A percentile compares a stretch with the other conserved stretches of the same genome.
phyloP scores from a whole-genome alignment of 129 eudicot genomes.

The Cynara cardunculus region DNA sequence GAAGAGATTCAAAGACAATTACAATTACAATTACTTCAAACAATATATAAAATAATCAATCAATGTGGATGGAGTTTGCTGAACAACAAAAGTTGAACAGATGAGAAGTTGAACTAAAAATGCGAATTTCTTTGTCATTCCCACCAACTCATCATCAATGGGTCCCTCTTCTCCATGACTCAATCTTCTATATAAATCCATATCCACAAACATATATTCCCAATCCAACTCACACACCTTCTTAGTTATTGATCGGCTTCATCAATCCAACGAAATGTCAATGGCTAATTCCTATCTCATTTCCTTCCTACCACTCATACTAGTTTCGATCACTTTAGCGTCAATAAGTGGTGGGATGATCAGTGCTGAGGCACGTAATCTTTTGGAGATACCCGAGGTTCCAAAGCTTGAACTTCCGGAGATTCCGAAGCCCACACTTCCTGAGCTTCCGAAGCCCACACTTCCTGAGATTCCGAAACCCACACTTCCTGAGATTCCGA shows the following conservation, averaged over 20 bases:
- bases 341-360: background rate
- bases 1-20: too few relatives aligned
- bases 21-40: too few relatives aligned
- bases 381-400: background rate
- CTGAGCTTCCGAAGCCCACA: background rate
- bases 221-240: background rate
- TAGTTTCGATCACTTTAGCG: background rate
- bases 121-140: background rate
- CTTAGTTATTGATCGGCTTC: background rate
- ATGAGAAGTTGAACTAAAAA: constrained; percentile 13
- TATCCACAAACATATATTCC: background rate
- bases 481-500: background rate
- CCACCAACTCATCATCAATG: background rate
- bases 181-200: background rate
- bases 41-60: too few relatives aligned
- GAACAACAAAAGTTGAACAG: too few relatives aligned
- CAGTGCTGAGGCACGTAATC: constrained; percentile 4
- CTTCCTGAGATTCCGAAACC: background rate
- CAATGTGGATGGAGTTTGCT: too few relatives aligned
- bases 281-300: constrained; percentile 2
- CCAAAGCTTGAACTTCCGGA: background rate
- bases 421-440: constrained; percentile 1
- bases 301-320: background rate
- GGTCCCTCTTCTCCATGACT: background rate
- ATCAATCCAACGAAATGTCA: too few relatives aligned